Conservation (phyloP, 1,139 yeast genomes). For the Kodamaea anthophila region DNA sequence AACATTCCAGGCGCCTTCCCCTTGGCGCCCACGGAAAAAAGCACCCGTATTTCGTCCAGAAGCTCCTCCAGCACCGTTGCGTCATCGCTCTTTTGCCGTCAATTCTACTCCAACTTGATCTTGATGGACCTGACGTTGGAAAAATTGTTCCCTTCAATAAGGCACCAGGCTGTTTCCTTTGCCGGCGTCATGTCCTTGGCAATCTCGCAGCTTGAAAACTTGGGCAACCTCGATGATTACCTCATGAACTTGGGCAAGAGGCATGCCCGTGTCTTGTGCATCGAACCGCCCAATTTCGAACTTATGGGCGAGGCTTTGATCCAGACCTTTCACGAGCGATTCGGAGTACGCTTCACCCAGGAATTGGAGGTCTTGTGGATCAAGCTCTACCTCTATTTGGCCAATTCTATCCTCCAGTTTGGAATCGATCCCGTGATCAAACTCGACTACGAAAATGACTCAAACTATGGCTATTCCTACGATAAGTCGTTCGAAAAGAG, state of each 20-base stretch:
- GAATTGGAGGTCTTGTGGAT: conserved; percentile 69
- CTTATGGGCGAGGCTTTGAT: conserved; percentile 75
- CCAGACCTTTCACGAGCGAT: conserved; percentile 68
- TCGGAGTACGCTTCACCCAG: conserved; percentile 38
- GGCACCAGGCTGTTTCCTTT: conserved; percentile 70
- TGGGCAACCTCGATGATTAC: conserved; percentile 48
- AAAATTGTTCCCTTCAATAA: conserved; percentile 55
- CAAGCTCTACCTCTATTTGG: conserved; percentile 52
- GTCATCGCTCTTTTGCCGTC: conserved; percentile 52
- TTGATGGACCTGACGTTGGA: conserved; percentile 50
- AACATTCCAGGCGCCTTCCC: conserved; percentile 28
- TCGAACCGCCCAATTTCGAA: conserved; percentile 67
- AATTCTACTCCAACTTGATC: conserved; percentile 55
- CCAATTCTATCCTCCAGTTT: conserved; percentile 58
- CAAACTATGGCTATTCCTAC: conserved; percentile 1
- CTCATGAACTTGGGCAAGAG: conserved; percentile 63
- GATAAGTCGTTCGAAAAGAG: conserved; percentile 10
- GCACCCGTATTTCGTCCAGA: conserved; percentile 10
- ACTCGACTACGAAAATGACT: conserved; percentile 10
- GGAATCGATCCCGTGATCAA: conserved; percentile 56
- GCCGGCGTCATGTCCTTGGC: conserved; percentile 74
- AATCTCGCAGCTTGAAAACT: conserved; percentile 39
- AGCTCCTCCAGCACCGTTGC: conserved; percentile 30
- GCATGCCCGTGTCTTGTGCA: conserved; percentile 69
- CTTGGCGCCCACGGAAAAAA: conserved; percentile 8